Evolutionary conservation across 2,329 filamentous ascomycete species (phyloP).

Genomic region (Sporothrix pseudoabietina): DNA sequence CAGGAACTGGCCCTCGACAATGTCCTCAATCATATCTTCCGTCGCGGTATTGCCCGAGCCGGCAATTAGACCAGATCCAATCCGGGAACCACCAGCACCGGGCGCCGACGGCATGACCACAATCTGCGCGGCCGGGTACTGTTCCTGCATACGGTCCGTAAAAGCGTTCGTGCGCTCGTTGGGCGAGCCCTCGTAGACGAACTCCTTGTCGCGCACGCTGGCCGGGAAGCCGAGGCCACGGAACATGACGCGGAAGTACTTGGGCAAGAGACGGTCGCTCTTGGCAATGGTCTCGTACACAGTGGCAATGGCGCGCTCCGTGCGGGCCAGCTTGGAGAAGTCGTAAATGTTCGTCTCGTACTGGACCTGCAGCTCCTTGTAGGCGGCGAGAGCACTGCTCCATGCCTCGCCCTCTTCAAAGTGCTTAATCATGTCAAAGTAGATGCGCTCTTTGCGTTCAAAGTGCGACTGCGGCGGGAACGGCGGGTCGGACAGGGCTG

Average conservation of each 20-base stretch:
- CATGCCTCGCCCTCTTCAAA: conserved; percentile 95
- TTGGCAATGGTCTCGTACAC: conserved; percentile 88
- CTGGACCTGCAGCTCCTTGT: conserved; percentile 87
- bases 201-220: conserved; percentile 83
- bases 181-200: conserved; percentile 81
- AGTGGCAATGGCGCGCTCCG: conserved; percentile 85
- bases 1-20: conserved; percentile 84
- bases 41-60: conserved; percentile 44
- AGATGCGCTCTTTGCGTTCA: conserved; percentile 87
- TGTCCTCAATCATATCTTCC: conserved; percentile 65
- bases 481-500: conserved; percentile 69
- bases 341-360: conserved; percentile 90
- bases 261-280: conserved; percentile 73
- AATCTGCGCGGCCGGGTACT: conserved; percentile 84
- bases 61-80: conserved; percentile 22
- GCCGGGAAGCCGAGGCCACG: conserved; percentile 85
- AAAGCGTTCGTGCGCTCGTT: conserved; percentile 79
- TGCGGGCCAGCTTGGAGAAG: conserved; percentile 85
- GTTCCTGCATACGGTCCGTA: conserved; percentile 87
- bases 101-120: conserved; percentile 44
- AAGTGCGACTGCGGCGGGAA: conserved; percentile 85
- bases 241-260: conserved; percentile 91
- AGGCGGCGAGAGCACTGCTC: conserved; percentile 83
- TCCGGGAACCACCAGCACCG: conserved; percentile 19
- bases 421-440: conserved; percentile 91